Base-by-base conservation (phyloP, 2,329 filamentous ascomycete species). In the Fusarium coffeatum region DNA sequence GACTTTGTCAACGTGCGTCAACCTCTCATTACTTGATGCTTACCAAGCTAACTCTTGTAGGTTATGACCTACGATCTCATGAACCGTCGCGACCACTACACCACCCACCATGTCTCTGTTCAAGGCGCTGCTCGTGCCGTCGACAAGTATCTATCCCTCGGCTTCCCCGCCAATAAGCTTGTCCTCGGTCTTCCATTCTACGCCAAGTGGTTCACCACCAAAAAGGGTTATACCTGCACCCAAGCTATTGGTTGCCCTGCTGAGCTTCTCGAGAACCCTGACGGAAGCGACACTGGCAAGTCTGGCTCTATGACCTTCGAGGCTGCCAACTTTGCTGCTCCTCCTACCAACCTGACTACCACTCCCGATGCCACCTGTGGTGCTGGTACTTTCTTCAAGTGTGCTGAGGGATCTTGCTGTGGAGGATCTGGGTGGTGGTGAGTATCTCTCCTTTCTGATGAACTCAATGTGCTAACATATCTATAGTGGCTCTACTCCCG, bases 61-160 rank as follows among this genome's bases (percentile, higher is more conserved):
- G 80, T 93, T 68, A 92, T 92, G 90, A 85, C 86, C 11, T 93
- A 93, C 76, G 91, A 93, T 74, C 76, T 93, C 49, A 90, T 91
- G 86, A 92, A 92, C 79, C 88, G 91, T 13, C 87, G 91, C n/a
- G 88, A 92, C 76, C 87, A 81, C 51, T 77, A 83, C 22, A 93
- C 90, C 4, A 84, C 83, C 28, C 91, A 93, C 75, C 90, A 92
- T 72, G 87, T 85, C 12, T 88, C 88, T 8, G 80, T 92, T 25
- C 72, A 81, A 51, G 83, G 82, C 15, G 88, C 89, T 11, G 74
- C 87, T 3, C 80, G 84, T 7, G 80, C 86, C 1, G 77, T 93
- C 74, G 81, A 89, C 54, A 83, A 84, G 40, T 93, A 92, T 76
- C 77, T 90, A 18, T 78, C 81, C 4, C 84, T 85, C 25, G 90